Percentiles rank a stretch among this genome's conserved stretches.
Conservation (phyloP, 352 stramenopile species). For the Phytophthora europaea region DNA sequence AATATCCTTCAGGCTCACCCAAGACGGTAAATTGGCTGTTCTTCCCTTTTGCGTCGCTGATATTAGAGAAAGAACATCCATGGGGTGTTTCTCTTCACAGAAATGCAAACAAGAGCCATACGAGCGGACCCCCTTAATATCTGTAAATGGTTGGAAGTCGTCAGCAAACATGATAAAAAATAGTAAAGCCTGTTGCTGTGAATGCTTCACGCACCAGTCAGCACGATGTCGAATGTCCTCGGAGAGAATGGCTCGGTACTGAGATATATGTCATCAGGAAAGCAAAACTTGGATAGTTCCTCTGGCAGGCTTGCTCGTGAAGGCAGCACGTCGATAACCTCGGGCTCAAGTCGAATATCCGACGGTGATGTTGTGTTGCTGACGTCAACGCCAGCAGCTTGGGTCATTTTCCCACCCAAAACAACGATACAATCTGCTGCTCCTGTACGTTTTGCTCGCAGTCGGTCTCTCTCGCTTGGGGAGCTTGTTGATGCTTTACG, state of each 20-base stretch:
- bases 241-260: constrained; percentile 47
- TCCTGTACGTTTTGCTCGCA: constrained; percentile 29
- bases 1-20: constrained; percentile 78
- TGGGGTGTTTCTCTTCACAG: constrained; percentile 65
- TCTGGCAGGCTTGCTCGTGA: constrained; percentile 58
- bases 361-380: constrained; percentile 45
- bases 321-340: constrained; percentile 64
- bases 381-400: constrained; percentile 41
- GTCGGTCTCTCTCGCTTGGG: constrained; percentile 20
- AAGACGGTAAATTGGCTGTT: constrained; percentile 60
- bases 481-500: constrained; percentile 22
- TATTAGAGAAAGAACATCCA: constrained; percentile 73
- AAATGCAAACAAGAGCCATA: constrained; percentile 79
- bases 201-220: constrained; percentile 53
- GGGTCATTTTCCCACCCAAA: constrained; percentile 56
- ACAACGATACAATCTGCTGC: constrained; percentile 73
- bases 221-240: constrained; percentile 72
- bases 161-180: too few species aligned
- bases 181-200: not conserved
- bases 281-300: constrained; percentile 81
- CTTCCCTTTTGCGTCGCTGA: constrained; percentile 52
- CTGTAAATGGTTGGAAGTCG: constrained; percentile 18
- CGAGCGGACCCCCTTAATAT: constrained; percentile 63
- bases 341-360: constrained; percentile 61
- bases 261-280: constrained; percentile 68